phyloP scores from a whole-genome alignment of 352 stramenopile species.

The Globisporangium rhizosaccharum region DNA sequence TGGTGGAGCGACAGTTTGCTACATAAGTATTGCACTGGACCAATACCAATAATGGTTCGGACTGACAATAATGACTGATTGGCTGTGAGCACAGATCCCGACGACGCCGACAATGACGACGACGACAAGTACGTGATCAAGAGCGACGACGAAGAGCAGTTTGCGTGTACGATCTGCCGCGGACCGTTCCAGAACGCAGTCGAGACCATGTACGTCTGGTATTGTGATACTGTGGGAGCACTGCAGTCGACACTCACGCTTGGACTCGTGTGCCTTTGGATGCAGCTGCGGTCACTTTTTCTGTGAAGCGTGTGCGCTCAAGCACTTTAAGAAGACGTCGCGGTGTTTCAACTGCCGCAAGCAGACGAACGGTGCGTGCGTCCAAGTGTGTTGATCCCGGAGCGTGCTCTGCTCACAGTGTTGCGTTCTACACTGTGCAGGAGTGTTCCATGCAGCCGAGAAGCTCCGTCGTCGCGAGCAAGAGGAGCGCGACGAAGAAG shows the following conservation, averaged over 20 bases:
- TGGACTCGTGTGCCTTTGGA: background rate
- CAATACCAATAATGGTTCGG: background rate
- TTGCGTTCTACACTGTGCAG: constrained; percentile 10
- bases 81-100: constrained; percentile 12
- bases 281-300: constrained; percentile 95
- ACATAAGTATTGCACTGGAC: no score
- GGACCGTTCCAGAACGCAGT: constrained; percentile 91
- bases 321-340: constrained; percentile 75
- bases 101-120: constrained; percentile 41
- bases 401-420: background rate
- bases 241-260: no score
- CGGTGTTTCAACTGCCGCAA: constrained; percentile 94
- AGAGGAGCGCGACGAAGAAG: constrained; percentile 21
- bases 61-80: background rate
- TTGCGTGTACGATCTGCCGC: constrained; percentile 96
- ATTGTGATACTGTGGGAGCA: no score
- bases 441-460: constrained; percentile 87
- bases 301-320: constrained; percentile 91
- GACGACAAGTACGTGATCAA: constrained; percentile 60
- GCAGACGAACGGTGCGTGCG: constrained; percentile 81
- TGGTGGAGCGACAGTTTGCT: background rate
- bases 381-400: background rate
- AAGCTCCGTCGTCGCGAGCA: constrained; percentile 64
- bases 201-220: constrained; percentile 72
- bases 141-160: constrained; percentile 76